Percentiles rank a stretch among this genome's conserved stretches.
phyloP scores from a whole-genome alignment of 305 asterid genomes.

The Withania somnifera region DNA sequence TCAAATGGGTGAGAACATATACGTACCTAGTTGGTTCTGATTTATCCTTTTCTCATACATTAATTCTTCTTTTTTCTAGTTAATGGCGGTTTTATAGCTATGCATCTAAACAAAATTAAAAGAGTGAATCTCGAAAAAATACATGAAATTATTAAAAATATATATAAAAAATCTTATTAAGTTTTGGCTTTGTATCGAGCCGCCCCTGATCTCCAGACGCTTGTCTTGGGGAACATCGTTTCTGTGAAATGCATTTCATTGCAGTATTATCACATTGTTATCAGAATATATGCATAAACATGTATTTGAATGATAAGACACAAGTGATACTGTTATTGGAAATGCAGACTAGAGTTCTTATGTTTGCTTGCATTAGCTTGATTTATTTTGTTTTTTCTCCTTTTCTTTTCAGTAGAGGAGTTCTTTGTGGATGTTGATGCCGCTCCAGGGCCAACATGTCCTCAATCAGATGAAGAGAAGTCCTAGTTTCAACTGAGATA shows the following conservation, averaged over 20 bases:
- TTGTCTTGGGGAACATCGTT: neutral
- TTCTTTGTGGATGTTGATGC: conserved; percentile 90
- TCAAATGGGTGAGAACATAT: no score
- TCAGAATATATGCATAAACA: neutral
- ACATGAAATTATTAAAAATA: no score
- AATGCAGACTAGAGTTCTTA: neutral
- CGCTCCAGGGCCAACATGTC: conserved; percentile 52
- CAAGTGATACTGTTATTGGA: neutral
- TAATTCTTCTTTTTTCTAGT: no score
- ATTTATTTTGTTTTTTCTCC: neutral
- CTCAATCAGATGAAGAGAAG: conserved; percentile 5
- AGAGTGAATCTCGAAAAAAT: no score
- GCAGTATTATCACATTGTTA: neutral
- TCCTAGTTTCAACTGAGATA: conserved; percentile 28
- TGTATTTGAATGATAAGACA: no score
- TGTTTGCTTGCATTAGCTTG: neutral
- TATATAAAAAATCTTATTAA: no score
- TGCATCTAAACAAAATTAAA: no score
- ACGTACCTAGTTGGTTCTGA: no score
- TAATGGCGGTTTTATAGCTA: no score
- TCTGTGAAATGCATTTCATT: neutral
- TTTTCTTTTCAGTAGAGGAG: conserved; percentile 59
- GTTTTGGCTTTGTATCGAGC: no score
- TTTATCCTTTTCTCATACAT: no score
- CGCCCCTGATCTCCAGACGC: neutral